Evolutionary conservation across 2,329 filamentous ascomycete species (phyloP), one percentile per base, ranked within the genome.

Genomic region (Aspergillus uvarum): DNA sequence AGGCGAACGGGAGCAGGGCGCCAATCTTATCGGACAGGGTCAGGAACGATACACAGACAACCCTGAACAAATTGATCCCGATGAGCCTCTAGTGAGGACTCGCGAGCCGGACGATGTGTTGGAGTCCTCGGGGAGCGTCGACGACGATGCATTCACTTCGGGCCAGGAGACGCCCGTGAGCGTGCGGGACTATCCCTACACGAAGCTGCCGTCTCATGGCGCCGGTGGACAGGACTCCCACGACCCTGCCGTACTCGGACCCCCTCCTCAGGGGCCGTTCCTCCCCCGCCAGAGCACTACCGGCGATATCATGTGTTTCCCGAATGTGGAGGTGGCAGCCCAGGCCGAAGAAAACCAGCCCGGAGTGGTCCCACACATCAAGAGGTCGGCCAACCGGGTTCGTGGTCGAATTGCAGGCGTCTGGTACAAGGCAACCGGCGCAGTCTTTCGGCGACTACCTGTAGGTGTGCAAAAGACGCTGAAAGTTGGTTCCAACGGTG

Each of bases 241-340:
- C 12, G 57, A 66, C 10, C 58, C 70, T 4, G 60, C 68, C 1
- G 44, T 70, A 2, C 70, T 76, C 24, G 74, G 68, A 0, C 66
- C 67, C 2, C 74, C 75, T 6, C 74, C 75, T 0, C 64, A 60
- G 7, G 72, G 70, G 3, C 74, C 71, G 29, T 70, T 81, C 68
- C 66, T 77, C 51, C 65, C 70, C 31, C 66, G 76, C 52, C 73
- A 77, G 51, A 77, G 72, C 59, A 75, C 77, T 10, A 76, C 77
- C 3, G 82, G 83, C 49, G 80, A 87, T 63, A 87, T 89, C 16
- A 81, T 87, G 56, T 85, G 83, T 1, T 90, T 91, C 71, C 66
- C 74, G 7, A 71, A 72, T 44, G 72, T 78, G 1, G 75, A 76
- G 50, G 60, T 72, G 16, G 64, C 70, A 4, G 68, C 68, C 24